Conservation (phyloP, 805 yeast species). For the Nakazawaea laoshanensis region DNA sequence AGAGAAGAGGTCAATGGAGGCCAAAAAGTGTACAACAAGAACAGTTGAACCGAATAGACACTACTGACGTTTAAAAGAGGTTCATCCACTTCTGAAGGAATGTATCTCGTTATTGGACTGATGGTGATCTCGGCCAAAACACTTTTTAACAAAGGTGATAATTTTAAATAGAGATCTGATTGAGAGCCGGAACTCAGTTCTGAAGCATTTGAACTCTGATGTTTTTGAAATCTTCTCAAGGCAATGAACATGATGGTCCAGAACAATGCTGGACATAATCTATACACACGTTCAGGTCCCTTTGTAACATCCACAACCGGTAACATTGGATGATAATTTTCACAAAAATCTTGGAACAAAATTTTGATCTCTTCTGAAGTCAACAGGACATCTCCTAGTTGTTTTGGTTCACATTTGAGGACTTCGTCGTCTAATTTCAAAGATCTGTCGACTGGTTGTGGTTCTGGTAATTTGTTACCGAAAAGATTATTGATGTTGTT, state of each 20-base stretch:
- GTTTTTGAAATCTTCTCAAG: conserved; percentile 44
- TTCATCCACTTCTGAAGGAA: conserved; percentile 70
- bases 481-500: conserved; percentile 11
- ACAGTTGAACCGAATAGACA: conserved; percentile 91
- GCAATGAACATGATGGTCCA: conserved; percentile 92
- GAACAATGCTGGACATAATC: conserved; percentile 79
- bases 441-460: conserved; percentile 8
- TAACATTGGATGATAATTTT: conserved; percentile 73
- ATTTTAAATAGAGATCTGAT: conserved; percentile 40
- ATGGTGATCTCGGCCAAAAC: conserved; percentile 83
- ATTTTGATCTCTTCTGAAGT: conserved; percentile 51
- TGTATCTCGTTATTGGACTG: conserved; percentile 79
- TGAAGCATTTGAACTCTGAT: conserved; percentile 14
- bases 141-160: conserved; percentile 66
- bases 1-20: conserved; percentile 92
- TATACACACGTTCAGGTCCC: conserved; percentile 77
- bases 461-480: conserved; percentile 10
- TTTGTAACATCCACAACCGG: conserved; percentile 79
- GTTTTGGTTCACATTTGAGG: conserved; percentile 54
- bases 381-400: conserved; percentile 61
- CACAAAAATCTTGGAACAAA: conserved; percentile 61
- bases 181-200: conserved; percentile 17
- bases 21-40: conserved; percentile 84
- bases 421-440: conserved; percentile 24
- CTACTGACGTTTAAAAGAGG: conserved; percentile 84